Percentiles rank a stretch among this genome's conserved stretches.
Conservation (phyloP, 148 eudicot species). For the Vaccinium macrocarpon region DNA sequence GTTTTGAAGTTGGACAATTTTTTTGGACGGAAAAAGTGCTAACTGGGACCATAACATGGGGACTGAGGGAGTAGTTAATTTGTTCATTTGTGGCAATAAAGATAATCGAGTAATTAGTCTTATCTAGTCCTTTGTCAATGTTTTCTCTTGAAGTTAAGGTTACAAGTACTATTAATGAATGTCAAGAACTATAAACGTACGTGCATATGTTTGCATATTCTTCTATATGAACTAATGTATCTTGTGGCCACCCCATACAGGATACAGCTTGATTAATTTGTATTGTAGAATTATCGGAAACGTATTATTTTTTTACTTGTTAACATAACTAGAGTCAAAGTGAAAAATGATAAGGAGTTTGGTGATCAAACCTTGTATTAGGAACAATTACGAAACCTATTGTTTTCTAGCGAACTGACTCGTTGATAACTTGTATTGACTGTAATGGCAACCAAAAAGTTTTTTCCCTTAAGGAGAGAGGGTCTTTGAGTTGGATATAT, state of each 20-base stretch:
- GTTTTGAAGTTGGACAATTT: too few species aligned
- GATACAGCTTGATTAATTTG: not conserved
- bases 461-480: not conserved
- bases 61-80: not conserved
- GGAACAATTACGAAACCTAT: too few species aligned
- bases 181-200: not conserved
- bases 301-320: not conserved
- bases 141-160: not conserved
- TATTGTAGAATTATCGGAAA: not conserved
- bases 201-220: not conserved
- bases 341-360: too few species aligned
- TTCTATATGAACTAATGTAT: not conserved
- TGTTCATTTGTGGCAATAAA: not conserved
- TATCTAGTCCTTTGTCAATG: not conserved
- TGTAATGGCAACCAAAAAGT: not conserved
- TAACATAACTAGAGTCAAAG: not conserved
- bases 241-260: not conserved
- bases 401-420: too few species aligned
- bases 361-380: too few species aligned
- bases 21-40: too few species aligned
- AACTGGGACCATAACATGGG: too few species aligned
- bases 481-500: not conserved
- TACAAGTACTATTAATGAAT: not conserved
- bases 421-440: too few species aligned
- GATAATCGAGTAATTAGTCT: not conserved